Evolutionary conservation across 768 basidiomycete species (phyloP).

Genomic region (Lactarius akahatsu): DNA sequence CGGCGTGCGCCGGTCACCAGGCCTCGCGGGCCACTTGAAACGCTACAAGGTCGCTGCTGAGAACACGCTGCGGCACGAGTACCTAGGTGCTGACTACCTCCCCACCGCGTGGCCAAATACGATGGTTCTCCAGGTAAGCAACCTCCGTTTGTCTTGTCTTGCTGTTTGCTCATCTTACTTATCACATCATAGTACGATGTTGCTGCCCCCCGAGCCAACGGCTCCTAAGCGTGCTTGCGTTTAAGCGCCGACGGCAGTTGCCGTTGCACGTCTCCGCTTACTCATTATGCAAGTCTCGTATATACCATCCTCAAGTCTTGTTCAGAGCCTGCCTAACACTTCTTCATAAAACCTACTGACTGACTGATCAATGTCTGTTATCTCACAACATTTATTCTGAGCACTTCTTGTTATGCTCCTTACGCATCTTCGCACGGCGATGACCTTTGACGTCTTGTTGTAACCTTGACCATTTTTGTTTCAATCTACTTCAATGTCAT

Average conservation of each 20-base stretch:
- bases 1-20: constrained; percentile 65
- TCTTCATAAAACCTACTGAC: neutral
- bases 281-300: neutral
- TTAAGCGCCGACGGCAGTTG: neutral
- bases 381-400: neutral
- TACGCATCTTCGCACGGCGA: neutral
- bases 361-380: neutral
- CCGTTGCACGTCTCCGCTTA: neutral
- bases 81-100: constrained; percentile 52
- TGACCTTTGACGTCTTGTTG: neutral
- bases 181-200: constrained; percentile 14
- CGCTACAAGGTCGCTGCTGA: constrained; percentile 50
- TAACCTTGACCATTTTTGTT: neutral
- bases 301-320: neutral
- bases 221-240: neutral
- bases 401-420: neutral
- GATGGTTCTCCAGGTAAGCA: constrained; percentile 56
- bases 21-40: constrained; percentile 61
- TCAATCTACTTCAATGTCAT: neutral
- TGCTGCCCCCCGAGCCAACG: neutral
- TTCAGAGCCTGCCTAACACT: neutral
- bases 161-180: neutral
- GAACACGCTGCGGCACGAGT: constrained; percentile 52
- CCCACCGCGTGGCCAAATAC: constrained; percentile 67
- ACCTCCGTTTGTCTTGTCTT: neutral